Conservation (phyloP, 2,329 filamentous ascomycete genomes). For the Hypoxylon sp. region DNA sequence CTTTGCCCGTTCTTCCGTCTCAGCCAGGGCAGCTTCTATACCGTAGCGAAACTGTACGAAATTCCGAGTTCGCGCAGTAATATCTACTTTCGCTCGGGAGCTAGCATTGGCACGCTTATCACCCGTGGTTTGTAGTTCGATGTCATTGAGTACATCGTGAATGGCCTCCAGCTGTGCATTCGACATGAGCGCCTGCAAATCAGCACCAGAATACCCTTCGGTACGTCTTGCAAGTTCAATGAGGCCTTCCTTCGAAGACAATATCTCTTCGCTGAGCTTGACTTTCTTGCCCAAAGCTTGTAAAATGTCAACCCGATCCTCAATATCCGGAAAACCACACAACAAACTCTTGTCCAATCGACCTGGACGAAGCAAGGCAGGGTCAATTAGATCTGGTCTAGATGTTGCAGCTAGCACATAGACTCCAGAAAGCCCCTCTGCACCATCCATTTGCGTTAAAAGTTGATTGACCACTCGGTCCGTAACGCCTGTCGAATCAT, state of each 20-base stretch:
- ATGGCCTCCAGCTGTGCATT: slow-evolving; percentile 98
- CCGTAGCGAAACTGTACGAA: slow-evolving; percentile 92
- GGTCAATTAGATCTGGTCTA: slow-evolving; percentile 94
- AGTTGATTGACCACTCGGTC: slow-evolving; percentile 98
- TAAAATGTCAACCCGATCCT: slow-evolving; percentile 91
- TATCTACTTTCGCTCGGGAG: slow-evolving; percentile 54
- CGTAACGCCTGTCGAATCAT: slow-evolving; percentile 98
- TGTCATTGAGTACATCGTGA: slow-evolving; percentile 86
- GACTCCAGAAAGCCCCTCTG: slow-evolving; percentile 93
- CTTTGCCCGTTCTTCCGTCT: slow-evolving; percentile 57
- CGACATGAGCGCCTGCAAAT: slow-evolving; percentile 94
- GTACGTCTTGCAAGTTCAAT: slow-evolving; percentile 84
- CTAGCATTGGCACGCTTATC: slow-evolving; percentile 57
- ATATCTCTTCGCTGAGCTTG: slow-evolving; percentile 77
- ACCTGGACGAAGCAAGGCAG: slow-evolving; percentile 90
- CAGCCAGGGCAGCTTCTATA: slow-evolving; percentile 64
- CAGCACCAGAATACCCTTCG: slow-evolving; percentile 92
- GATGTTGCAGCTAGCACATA: slow-evolving; percentile 97
- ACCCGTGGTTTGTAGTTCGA: slow-evolving; percentile 54
- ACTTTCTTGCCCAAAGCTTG: slow-evolving; percentile 86
- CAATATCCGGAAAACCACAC: slow-evolving; percentile 85
- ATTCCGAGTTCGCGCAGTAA: slow-evolving; percentile 60
- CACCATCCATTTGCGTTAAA: slow-evolving; percentile 98
- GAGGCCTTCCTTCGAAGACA: slow-evolving; percentile 69
- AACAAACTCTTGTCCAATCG: slow-evolving; percentile 93